Percentiles rank a stretch among this genome's conserved stretches.
Evolutionary conservation across 176 grass and related monocot genomes (phyloP).

Genomic region (Eragrostis curvula): DNA sequence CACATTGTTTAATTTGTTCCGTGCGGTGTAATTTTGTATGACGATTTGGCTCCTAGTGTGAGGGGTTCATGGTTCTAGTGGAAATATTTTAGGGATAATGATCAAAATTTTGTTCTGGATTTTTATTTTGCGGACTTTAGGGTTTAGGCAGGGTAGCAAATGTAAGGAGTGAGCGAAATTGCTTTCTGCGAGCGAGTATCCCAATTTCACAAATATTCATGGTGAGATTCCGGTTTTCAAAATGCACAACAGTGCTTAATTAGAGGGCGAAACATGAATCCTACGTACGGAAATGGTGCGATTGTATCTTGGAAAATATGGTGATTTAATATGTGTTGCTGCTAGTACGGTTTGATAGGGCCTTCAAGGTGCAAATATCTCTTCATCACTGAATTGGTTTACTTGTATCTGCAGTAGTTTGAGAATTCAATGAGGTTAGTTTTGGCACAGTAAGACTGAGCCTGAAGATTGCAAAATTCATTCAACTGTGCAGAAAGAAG

Average conservation of each 20-base stretch:
- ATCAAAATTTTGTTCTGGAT: neutral
- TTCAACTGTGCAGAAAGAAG: neutral
- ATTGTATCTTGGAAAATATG: no score
- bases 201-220: neutral
- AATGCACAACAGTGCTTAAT: no score
- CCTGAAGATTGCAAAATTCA: neutral
- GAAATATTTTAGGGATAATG: neutral
- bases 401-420: neutral
- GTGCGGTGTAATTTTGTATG: no score
- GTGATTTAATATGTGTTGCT: no score
- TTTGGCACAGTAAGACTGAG: neutral
- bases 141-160: conserved; percentile 6
- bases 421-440: neutral
- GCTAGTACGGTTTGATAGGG: neutral
- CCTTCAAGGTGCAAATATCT: neutral
- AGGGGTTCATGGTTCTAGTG: neutral
- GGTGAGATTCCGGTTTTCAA: neutral
- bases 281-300: no score
- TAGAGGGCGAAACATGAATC: no score
- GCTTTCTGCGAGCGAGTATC: neutral
- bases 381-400: neutral
- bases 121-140: neutral
- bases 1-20: neutral
- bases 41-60: neutral
- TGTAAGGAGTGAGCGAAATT: neutral